These are phyloP conservation scores for Fusarium fujikuroi DNA, from an alignment of 2,329 filamentous ascomycete species.

Conservation along the genomic window DNA sequence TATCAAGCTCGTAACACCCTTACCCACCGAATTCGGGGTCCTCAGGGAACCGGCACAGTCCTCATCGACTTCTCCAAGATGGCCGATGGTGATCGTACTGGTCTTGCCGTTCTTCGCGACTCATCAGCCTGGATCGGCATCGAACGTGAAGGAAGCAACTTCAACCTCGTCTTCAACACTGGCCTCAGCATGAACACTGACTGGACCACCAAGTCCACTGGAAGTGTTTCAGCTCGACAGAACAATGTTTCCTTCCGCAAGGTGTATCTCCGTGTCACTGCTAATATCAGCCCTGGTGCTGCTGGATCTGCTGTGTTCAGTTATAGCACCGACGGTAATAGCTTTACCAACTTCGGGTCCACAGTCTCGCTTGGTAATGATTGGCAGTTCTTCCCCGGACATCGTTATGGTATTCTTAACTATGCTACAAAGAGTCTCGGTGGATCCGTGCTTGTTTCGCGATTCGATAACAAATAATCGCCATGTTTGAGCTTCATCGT, in stretches of 20 bases:
- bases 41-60: background rate
- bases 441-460: constrained; percentile 1
- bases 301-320: constrained; percentile 12
- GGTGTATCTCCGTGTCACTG: constrained; percentile 2
- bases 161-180: constrained; percentile 2
- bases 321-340: background rate
- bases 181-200: constrained; percentile 2
- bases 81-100: constrained; percentile 5
- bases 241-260: constrained; percentile 8
- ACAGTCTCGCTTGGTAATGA: constrained; percentile 1
- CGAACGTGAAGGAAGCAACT: constrained; percentile 8
- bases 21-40: constrained; percentile 3
- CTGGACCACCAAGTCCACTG: constrained; percentile 12
- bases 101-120: background rate
- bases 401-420: constrained; percentile 12
- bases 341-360: background rate
- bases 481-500: background rate
- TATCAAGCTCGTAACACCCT: constrained; percentile 18
- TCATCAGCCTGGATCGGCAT: constrained; percentile 11
- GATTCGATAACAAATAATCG: constrained; percentile 3
- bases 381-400: constrained; percentile 11
- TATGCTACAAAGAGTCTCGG: background rate
- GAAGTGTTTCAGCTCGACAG: background rate
- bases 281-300: background rate
- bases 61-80: constrained; percentile 7